Conservation (phyloP, 306 rosid species). For the Lathyrus oleraceus region DNA sequence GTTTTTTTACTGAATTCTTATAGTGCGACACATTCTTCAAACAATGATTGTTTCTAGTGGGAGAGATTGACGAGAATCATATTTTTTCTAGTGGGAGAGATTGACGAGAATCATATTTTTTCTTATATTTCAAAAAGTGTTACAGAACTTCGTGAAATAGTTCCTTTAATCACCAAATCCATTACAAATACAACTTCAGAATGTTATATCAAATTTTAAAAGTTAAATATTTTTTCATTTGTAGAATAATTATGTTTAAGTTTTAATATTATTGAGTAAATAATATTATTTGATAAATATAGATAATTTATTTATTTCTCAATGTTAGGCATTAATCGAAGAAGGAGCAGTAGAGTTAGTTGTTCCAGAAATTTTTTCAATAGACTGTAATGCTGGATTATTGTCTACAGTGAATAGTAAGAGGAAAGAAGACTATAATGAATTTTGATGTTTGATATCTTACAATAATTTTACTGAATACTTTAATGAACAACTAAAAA, state of each 20-base stretch:
- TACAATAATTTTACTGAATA: constrained; percentile 38
- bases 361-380: neutral
- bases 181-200: neutral
- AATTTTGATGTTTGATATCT: constrained; percentile 50
- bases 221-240: neutral
- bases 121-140: neutral
- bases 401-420: constrained; percentile 27
- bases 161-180: neutral
- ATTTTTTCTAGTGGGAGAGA: constrained; percentile 14
- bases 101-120: constrained; percentile 3
- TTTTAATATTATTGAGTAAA: neutral
- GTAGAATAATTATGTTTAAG: neutral
- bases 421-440: constrained; percentile 24
- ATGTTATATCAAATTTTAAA: neutral
- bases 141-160: neutral
- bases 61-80: no score
- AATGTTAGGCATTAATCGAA: neutral
- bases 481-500: constrained; percentile 41
- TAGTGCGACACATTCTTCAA: neutral
- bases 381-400: neutral
- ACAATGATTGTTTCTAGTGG: neutral
- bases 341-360: neutral
- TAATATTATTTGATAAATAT: no score
- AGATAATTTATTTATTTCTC: neutral
- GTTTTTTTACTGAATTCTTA: neutral